Evolutionary conservation across 352 stramenopile genomes (phyloP).

Genomic region (Phytophthora crassamura): DNA sequence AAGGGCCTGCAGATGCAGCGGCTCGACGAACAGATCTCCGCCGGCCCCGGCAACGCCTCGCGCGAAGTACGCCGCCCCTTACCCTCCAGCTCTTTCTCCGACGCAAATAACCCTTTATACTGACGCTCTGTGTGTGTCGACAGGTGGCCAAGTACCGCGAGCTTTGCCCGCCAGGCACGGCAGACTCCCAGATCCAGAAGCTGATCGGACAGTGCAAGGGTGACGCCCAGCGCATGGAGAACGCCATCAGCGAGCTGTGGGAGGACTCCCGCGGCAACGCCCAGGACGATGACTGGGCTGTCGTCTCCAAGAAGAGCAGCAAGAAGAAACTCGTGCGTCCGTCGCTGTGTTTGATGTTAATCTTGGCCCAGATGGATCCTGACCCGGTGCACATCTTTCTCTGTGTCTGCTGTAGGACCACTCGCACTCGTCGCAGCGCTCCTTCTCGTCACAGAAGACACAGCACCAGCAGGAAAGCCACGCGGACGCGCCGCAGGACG

Average conservation of each 20-base stretch:
- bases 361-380: background rate
- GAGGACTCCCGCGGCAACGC: constrained; percentile 73
- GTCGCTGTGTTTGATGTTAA: background rate
- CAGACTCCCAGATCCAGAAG: constrained; percentile 75
- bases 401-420: constrained; percentile 19
- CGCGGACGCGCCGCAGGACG: constrained; percentile 31
- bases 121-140: constrained; percentile 1
- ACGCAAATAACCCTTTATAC: constrained; percentile 1
- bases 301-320: constrained; percentile 80
- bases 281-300: constrained; percentile 79
- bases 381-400: background rate
- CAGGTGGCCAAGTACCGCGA: constrained; percentile 83
- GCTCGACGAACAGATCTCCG: constrained; percentile 64
- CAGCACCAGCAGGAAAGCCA: constrained; percentile 39
- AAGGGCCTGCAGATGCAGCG: constrained; percentile 86
- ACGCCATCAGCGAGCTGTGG: constrained; percentile 85
- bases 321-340: constrained; percentile 67
- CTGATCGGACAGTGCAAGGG: constrained; percentile 79
- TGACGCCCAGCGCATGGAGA: constrained; percentile 74
- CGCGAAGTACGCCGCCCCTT: constrained; percentile 54
- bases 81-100: background rate
- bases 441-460: constrained; percentile 50
- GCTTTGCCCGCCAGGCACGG: constrained; percentile 79
- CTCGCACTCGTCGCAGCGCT: constrained; percentile 36
- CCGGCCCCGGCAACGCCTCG: constrained; percentile 47